Evolutionary conservation across 495 filamentous ascomycete genomes (phyloP).

Genomic region (Talaromyces wortmannii): DNA sequence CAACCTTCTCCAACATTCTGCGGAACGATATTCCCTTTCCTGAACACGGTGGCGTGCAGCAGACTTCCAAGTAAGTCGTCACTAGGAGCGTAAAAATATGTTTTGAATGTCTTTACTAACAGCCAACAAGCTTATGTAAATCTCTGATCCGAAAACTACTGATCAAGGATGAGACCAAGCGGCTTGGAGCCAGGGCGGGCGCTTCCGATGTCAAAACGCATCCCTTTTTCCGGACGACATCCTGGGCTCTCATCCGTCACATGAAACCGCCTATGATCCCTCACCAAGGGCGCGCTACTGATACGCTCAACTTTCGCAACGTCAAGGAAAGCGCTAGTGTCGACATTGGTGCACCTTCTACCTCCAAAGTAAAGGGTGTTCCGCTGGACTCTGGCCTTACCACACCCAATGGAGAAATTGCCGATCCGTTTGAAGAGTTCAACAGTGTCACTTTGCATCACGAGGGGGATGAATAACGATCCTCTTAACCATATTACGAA

Average conservation of each 20-base stretch:
- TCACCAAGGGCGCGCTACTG: conserved; percentile 82
- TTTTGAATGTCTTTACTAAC: conserved; percentile 6
- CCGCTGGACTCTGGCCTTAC: conserved; percentile 77
- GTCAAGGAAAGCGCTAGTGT: conserved; percentile 97
- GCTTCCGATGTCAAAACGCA: conserved; percentile 96
- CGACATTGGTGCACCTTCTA: conserved; percentile 63
- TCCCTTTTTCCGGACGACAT: conserved; percentile 90
- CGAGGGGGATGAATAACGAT: conserved; percentile 53
- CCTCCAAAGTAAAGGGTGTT: conserved; percentile 63
- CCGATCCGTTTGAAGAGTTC: conserved; percentile 98
- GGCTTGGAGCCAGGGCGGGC: conserved; percentile 88
- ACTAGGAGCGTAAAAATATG: conserved; percentile 1
- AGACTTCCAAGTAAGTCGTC: conserved; percentile 76
- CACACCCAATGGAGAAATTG: conserved; percentile 75
- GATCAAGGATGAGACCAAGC: conserved; percentile 95
- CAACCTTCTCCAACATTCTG: conserved; percentile 95
- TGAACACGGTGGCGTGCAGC: conserved; percentile 74
- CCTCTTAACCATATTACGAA: neutral
- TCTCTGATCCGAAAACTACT: conserved; percentile 92
- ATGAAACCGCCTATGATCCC: conserved; percentile 99
- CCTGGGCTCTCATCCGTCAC: conserved; percentile 95
- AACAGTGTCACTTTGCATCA: conserved; percentile 98
- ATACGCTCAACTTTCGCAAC: conserved; percentile 94
- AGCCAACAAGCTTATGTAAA: conserved; percentile 71
- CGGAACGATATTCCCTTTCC: conserved; percentile 93